Evolutionary conservation across 768 basidiomycete species (phyloP), one percentile per base, ranked within the genome.

Genomic region (Mycena crocata): DNA sequence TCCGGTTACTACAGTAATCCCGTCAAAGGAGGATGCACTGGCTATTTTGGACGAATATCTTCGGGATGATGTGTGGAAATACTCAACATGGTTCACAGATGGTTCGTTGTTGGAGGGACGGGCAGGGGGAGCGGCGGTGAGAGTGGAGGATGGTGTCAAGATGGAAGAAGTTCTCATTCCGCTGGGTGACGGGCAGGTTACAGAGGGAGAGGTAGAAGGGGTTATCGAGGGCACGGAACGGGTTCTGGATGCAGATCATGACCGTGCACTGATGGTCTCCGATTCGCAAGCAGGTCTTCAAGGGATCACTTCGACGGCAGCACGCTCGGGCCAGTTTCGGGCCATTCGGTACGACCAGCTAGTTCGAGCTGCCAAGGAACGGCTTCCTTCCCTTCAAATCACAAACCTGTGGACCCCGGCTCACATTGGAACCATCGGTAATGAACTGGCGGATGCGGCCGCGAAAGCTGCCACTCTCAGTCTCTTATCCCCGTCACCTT

Each of bases 11-110:
- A 54, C 52, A 4, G 24, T 54, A 10, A 54, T 59, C n/a, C 45
- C 57, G 6, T 35, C 57, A 14, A 59, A 59, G 42, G 26, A 31
- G 2, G n/a, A 30, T 21, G 57, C 57, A 6, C 14, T 48, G 15
- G 57, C 14, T 21, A 19, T 46, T 21, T 32, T 59, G 26, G 24
- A 35, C 23, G 8, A 9, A 13, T 7, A 35, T 4, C 57, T 59
- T 13, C n/a, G 21, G 17, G 48, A 61, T 37, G 35, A 24, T 14
- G 34, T 21, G 34, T 50, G 49, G 31, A 24, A 17, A 3, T 21
- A 30, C 31, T 49, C 45, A 35, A 59, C 48, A 6, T 61, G 59
- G 59, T 61, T 49, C 30, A 58, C 57, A 5, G 57, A 58, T 31
- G 42, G 57, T 7, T 58, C 42, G 19, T 37, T 61, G 7, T 39